Evolutionary conservation across 768 basidiomycete genomes (phyloP), one percentile per base, ranked within the genome.

Genomic region (Rhizopogon sp.): DNA sequence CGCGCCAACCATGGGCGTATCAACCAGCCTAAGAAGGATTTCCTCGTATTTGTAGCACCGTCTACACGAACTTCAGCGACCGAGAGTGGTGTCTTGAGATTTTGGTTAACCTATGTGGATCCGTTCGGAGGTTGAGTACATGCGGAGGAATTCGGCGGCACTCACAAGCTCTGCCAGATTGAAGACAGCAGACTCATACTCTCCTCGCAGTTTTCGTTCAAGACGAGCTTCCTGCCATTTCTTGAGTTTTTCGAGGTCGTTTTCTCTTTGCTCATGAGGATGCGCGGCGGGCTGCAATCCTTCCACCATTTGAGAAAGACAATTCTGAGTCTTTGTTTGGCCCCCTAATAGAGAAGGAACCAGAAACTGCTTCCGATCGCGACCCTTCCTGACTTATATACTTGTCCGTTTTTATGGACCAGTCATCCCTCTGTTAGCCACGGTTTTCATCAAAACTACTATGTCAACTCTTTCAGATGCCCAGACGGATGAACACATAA

Each of bases 61-160:
- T 89, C 82, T 13, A 98, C 79, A 56, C 88, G 88, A 16, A 99
- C 85, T 1, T 89, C 77, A 13, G 85, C 81, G 47, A 99, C 77
- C 39, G 79, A 76, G 47, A 90, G 70, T 0, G 85, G 85, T 0
- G 85, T 77, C 14, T 84, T 74, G 46, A 90, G 71, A 62, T 88
- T 93, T 17, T 71, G 74, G 57, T 83, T 79, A 28, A 93, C 79
- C 91, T 93, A 10, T 2, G 44, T 20, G 6, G 25, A 57, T 29
- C 16, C 49, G 28, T 55, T 55, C 50, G 10, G 51, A 53, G 25
- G 31, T 53, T 52, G 43, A 35, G 44, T 13, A 28, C 2, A 47
- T 35, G 20, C 14, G 35, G 14, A 49, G 7, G 35, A 49, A 25
- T 37, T 37, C 6, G 6, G 35, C 4, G 20, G 14, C 14, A 73